Conservation (phyloP, 495 filamentous ascomycete species). For the Penicillium antarcticum region DNA sequence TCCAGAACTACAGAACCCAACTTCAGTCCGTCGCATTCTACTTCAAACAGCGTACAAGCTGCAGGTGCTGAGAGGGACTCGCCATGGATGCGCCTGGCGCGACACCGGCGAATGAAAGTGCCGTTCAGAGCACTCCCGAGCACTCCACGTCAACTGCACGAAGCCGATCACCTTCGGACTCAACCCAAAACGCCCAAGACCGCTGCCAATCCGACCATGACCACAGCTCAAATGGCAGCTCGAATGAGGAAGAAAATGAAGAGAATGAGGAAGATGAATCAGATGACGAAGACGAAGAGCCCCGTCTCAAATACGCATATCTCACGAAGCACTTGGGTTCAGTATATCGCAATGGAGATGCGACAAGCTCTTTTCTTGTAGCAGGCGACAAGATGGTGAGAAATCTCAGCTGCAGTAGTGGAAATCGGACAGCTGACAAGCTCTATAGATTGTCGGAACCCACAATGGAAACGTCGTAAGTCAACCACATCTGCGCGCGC, state of each 20-base stretch:
- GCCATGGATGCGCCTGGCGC: constrained; percentile 47
- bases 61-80: constrained; percentile 30
- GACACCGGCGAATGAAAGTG: constrained; percentile 28
- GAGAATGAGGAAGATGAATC: constrained; percentile 56
- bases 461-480: constrained; percentile 96
- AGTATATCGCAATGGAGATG: constrained; percentile 91
- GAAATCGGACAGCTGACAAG: constrained; percentile 12
- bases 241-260: constrained; percentile 23
- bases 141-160: constrained; percentile 17
- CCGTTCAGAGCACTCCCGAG: constrained; percentile 15
- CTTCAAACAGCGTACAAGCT: constrained; percentile 19
- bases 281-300: constrained; percentile 92
- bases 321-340: constrained; percentile 74
- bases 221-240: constrained; percentile 23
- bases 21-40: constrained; percentile 20
- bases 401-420: neutral
- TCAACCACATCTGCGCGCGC: constrained; percentile 11
- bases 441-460: constrained; percentile 76
- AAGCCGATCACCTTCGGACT: constrained; percentile 18
- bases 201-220: constrained; percentile 11
- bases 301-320: constrained; percentile 85
- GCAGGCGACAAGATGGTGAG: constrained; percentile 94
- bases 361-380: constrained; percentile 83
- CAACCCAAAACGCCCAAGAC: constrained; percentile 19
- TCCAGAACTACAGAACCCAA: constrained; percentile 12